Evolutionary conservation across 306 rosid genomes (phyloP).

Genomic region (Cucumis cinereus): DNA sequence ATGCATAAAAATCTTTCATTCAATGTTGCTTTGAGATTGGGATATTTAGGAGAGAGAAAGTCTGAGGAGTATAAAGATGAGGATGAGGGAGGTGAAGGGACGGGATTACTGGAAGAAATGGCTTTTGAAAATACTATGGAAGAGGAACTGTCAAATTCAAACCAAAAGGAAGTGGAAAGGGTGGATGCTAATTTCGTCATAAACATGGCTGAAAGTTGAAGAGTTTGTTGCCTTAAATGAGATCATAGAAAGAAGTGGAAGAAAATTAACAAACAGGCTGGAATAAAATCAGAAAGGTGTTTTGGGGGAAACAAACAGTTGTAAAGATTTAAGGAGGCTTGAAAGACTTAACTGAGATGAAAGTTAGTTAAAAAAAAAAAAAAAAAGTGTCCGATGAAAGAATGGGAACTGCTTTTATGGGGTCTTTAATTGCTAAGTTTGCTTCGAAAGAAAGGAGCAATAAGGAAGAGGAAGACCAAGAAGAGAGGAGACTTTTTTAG

Average conservation of each 20-base stretch:
- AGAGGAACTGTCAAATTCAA: neutral
- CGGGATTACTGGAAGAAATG: neutral
- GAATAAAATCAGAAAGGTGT: neutral
- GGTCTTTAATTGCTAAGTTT: neutral
- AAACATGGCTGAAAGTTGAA: neutral
- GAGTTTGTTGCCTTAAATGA: neutral
- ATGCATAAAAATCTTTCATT: no score
- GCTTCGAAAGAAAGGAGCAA: neutral
- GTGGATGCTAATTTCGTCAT: neutral
- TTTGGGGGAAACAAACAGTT: neutral
- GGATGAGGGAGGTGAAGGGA: neutral
- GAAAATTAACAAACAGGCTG: neutral
- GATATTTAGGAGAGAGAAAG: no score
- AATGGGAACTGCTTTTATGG: neutral
- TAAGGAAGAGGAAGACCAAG: no score
- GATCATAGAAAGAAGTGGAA: neutral
- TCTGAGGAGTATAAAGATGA: neutral
- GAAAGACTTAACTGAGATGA: neutral
- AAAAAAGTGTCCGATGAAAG: neutral
- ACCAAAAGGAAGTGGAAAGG: neutral
- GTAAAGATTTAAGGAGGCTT: neutral
- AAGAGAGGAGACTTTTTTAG: no score
- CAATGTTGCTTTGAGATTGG: no score
- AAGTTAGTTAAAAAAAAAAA: no score
- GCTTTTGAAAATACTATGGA: neutral